Base-by-base conservation (phyloP, 495 filamentous ascomycete genomes). In the Lophiostoma macrostomum region DNA sequence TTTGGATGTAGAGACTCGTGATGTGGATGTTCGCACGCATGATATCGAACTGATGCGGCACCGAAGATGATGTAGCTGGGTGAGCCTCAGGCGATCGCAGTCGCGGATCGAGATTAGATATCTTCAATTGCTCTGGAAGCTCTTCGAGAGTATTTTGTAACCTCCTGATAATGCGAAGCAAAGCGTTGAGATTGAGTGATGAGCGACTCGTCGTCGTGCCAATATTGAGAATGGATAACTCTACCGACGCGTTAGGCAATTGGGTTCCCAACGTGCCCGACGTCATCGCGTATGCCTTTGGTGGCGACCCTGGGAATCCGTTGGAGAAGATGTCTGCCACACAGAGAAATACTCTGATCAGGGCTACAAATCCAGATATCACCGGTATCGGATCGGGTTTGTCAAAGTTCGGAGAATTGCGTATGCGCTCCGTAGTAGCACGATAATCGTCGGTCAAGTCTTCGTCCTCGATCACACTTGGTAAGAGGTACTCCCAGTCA, bases 21-120 rank as follows among this genome's bases (percentile, higher is more conserved):
- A 43, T 43, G 22, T 43, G 40, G n/a, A 43, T 43, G n/a, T 43
- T 43, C 6, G 40, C 40, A 14, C 40, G 40, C 40, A 43, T 43
- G 4, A 43, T 27, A 19, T 43, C 40, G 14, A 43, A 43, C 20
- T 43, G 40, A 27, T 43, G 14, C 22, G 29, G 8, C 6, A 3
- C 16, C 10, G 40, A 4, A 4, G 20, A 43, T 14, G 16, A 14
- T 5, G 22, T 29, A 3, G 16, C 40, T 8, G 10, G 22, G 8
- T 43, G 16, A n/a, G 7, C 24, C 5, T 28, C 23, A 25, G 40
- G 40, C 6, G 40, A 25, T 25, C 40, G 40, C 11, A 43, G 40
- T 29, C 29, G 22, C 23, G 40, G 40, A 43, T 43, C 40, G 40
- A 43, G 40, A 1, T 20, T 43, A 25, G 19, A 43, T 3, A 43